Evolutionary conservation across 768 basidiomycete genomes (phyloP), one percentile per base, ranked within the genome.

Genomic region (Boletus pseudo-olivaceus): DNA sequence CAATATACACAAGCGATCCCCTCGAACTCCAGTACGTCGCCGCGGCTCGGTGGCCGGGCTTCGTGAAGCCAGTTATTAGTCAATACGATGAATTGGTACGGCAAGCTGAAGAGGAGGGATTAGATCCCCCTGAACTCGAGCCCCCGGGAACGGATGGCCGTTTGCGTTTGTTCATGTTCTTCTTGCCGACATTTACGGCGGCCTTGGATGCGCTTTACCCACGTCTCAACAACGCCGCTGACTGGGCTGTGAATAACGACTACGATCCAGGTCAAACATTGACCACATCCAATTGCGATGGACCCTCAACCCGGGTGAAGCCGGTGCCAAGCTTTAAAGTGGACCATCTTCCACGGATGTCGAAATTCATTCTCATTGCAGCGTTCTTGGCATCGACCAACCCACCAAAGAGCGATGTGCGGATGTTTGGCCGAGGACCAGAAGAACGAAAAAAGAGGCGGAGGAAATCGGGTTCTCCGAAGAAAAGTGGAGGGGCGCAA

Each of bases 381-480:
- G 81, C 85, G 1, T 96, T 85, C 64, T 71, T 93, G 38, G 90
- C 92, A 6, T 91, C 90, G 39, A 88, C 86, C 39, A 97, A 96
- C 63, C 93, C 93, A 2, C 69, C 84, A 0, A 87, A 84, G 63
- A 85, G 83, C 9, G 93, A 95, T 69, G 34, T 91, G 58, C 76
- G 89, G 35, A 85, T 96, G 81, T 92, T 97, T 69, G 87, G 88
- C 5, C 68, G 93, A 14, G 87, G 83, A 1, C 54, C 81, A 27
- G 85, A 87, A 49, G 88, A 88, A 66, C 82, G 81, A 54, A 81
- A 78, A 62, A 75, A 77, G 57, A 79, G 79, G 68, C 77, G 82
- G 57, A 70, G 74, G 55, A 72, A 67, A 49, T 66, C 71, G 2
- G 74, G 76, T 27, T 73, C 65, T 9, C 66, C 68, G 17, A 77